phyloP scores from a whole-genome alignment of 441 rosid species.

The Adansonia rubrostipa region DNA sequence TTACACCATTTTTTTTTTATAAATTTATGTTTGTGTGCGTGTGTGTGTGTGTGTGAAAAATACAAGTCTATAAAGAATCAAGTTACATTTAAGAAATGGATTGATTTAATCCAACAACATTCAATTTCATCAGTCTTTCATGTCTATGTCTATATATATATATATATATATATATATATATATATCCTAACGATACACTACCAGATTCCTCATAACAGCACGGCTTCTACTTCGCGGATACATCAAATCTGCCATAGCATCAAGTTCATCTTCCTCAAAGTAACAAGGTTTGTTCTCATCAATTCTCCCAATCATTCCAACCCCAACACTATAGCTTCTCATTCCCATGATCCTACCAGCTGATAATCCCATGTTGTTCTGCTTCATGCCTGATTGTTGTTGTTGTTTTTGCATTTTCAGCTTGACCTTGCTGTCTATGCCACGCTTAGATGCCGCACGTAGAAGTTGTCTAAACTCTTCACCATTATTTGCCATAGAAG shows the following conservation, averaged over 20 bases:
- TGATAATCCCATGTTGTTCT: neutral
- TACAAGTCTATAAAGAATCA: neutral
- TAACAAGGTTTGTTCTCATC: constrained; percentile 49
- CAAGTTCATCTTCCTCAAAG: constrained; percentile 38
- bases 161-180: neutral
- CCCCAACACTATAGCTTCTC: constrained; percentile 47
- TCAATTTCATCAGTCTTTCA: neutral
- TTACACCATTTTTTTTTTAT: neutral
- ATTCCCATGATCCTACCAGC: constrained; percentile 27
- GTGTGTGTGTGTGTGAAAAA: neutral
- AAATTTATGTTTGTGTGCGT: neutral
- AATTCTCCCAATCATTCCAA: constrained; percentile 54
- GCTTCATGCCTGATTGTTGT: neutral
- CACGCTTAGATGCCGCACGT: constrained; percentile 29
- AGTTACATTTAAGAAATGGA: neutral
- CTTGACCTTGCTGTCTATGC: neutral
- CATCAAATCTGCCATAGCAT: constrained; percentile 17
- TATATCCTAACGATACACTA: neutral
- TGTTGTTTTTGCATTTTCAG: neutral
- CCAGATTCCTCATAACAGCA: constrained; percentile 15
- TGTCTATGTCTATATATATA: neutral
- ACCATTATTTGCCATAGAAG: constrained; percentile 17
- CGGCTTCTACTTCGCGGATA: constrained; percentile 28
- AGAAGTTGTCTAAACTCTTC: constrained; percentile 36
- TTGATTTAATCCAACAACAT: neutral